phyloP scores from a whole-genome alignment of 1,139 yeast genomes.

The Lodderomyces margitis region DNA sequence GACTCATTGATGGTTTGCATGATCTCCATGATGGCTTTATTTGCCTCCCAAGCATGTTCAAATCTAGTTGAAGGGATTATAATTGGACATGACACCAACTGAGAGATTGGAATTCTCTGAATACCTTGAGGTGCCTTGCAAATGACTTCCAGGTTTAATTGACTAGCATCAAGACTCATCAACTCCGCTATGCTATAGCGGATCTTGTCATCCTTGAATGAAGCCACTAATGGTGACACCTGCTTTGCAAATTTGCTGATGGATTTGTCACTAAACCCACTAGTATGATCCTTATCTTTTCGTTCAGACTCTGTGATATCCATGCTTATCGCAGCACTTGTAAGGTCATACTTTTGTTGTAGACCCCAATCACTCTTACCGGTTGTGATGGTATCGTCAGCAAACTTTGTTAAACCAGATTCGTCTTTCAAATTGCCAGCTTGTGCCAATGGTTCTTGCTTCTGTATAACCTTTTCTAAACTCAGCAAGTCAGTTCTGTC shows the following conservation, averaged over 20 bases:
- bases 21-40: slow-evolving; percentile 14
- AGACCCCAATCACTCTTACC: neutral
- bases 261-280: slow-evolving; percentile 17
- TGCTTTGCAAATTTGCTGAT: slow-evolving; percentile 15
- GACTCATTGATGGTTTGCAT: slow-evolving; percentile 14
- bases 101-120: slow-evolving; percentile 12
- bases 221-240: slow-evolving; percentile 3
- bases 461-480: slow-evolving; percentile 8
- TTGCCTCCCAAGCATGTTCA: slow-evolving; percentile 15
- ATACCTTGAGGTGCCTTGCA: slow-evolving; percentile 4
- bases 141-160: neutral
- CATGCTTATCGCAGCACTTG: slow-evolving; percentile 4
- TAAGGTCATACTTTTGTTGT: slow-evolving; percentile 3
- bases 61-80: slow-evolving; percentile 9
- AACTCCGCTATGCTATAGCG: slow-evolving; percentile 11
- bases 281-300: slow-evolving; percentile 4
- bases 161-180: slow-evolving; percentile 1
- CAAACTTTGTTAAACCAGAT: slow-evolving; percentile 10
- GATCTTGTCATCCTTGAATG: neutral
- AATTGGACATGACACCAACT: slow-evolving; percentile 10
- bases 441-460: neutral
- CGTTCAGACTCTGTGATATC: slow-evolving; percentile 2
- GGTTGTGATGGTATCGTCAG: neutral
- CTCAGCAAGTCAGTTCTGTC: slow-evolving; percentile 2
- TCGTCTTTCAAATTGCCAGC: neutral